A percentile compares a stretch with the other conserved stretches of the same genome.
These are phyloP conservation scores for Ogataea zsoltii DNA, from an alignment of 805 yeast genomes.

Conservation along the genomic window DNA sequence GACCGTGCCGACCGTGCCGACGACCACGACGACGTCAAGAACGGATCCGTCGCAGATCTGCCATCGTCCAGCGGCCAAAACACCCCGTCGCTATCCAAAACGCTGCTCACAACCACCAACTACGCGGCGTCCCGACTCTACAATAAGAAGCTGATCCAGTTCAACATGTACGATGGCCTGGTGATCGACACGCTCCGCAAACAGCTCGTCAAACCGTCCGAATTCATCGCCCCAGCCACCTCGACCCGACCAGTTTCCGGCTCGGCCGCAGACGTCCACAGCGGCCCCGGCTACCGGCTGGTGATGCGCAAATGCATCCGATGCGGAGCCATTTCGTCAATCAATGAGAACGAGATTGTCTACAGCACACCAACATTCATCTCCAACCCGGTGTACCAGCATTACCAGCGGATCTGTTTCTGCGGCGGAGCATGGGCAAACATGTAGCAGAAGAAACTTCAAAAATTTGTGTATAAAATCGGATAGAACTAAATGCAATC, in stretches of 20 bases:
- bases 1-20: too few relatives aligned
- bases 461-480: not conserved
- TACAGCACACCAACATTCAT: constrained; percentile 29
- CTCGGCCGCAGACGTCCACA: not conserved
- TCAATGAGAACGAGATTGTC: constrained; percentile 33
- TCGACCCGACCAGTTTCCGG: not conserved
- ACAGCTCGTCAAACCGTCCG: constrained; percentile 30
- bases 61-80: too few relatives aligned
- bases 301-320: constrained; percentile 34
- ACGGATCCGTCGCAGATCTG: too few relatives aligned
- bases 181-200: constrained; percentile 35
- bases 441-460: constrained; percentile 15
- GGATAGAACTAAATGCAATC: not conserved
- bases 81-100: constrained; percentile 2
- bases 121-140: constrained; percentile 14
- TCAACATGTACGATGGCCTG: constrained; percentile 29
- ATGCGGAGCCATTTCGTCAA: constrained; percentile 37
- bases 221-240: constrained; percentile 17
- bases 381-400: constrained; percentile 32
- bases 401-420: constrained; percentile 65
- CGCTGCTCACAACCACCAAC: constrained; percentile 25
- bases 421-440: constrained; percentile 80
- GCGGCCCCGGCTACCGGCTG: constrained; percentile 12
- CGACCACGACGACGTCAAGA: too few relatives aligned
- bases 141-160: constrained; percentile 21